Conservation (phyloP, 2,329 filamentous ascomycete genomes). For the Cryphonectria japonica region DNA sequence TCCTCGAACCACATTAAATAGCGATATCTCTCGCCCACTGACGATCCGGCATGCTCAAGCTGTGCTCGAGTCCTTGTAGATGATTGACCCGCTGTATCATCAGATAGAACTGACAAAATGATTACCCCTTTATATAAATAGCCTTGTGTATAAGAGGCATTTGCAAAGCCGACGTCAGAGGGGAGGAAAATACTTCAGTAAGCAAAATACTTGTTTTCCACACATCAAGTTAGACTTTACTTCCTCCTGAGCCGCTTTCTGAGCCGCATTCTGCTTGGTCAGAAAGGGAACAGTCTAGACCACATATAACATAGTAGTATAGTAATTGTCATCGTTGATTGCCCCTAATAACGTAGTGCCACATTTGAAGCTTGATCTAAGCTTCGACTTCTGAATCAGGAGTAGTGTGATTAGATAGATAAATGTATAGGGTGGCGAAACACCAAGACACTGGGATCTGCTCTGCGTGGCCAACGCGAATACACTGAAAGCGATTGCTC, state of each 20-base stretch:
- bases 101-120: neutral
- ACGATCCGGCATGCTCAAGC: neutral
- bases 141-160: neutral
- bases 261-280: neutral
- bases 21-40: neutral
- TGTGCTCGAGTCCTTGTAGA: neutral
- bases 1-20: slow-evolving; percentile 4
- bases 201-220: neutral
- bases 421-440: no score
- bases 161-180: neutral
- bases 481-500: no score
- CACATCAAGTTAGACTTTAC: neutral
- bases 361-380: neutral
- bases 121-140: neutral
- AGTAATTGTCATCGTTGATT: neutral
- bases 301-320: neutral
- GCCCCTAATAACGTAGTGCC: neutral
- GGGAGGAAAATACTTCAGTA: no score
- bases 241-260: neutral
- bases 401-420: neutral
- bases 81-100: neutral
- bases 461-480: no score
- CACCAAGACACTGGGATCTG: no score
- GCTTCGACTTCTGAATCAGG: neutral
- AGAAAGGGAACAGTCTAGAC: neutral